These are phyloP conservation scores for Neocatenulostroma microsporum DNA, from an alignment of 2,329 filamentous ascomycete genomes.

Conservation along the genomic window DNA sequence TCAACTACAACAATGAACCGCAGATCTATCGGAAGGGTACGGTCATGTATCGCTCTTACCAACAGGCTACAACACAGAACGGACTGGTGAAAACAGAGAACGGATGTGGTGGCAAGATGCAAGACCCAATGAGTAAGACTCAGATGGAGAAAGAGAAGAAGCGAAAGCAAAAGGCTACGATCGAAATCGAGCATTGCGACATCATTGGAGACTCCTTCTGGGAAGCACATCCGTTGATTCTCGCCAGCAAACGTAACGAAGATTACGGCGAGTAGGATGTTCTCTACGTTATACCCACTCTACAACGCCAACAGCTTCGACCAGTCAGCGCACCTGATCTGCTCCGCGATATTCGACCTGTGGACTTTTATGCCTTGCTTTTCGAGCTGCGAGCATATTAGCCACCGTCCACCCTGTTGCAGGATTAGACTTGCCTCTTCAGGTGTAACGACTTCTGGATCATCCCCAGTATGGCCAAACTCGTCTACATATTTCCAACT, in stretches of 20 bases:
- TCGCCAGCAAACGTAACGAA: slow-evolving; percentile 29
- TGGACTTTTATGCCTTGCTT: not conserved
- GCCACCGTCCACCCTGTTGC: too few species aligned
- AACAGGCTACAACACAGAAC: not conserved
- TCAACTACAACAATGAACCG: slow-evolving; percentile 96
- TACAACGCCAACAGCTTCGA: too few species aligned
- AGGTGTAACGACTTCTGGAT: slow-evolving; percentile 1
- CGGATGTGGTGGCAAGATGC: slow-evolving; percentile 2
- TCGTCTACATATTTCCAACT: not conserved
- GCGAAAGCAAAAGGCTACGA: slow-evolving; percentile 66
- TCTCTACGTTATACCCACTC: too few species aligned
- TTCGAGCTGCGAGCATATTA: too few species aligned
- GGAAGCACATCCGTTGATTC: slow-evolving; percentile 70
- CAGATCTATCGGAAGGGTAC: slow-evolving; percentile 93
- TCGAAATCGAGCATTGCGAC: slow-evolving; percentile 79
- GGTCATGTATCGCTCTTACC: slow-evolving; percentile 60
- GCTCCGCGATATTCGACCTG: not conserved
- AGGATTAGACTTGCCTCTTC: too few species aligned
- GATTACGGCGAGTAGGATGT: slow-evolving; percentile 10
- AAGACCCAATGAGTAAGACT: slow-evolving; percentile 46
- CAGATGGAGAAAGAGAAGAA: slow-evolving; percentile 79
- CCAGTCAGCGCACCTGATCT: slow-evolving; percentile 1
- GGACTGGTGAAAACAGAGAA: slow-evolving; percentile 42
- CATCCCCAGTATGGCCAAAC: not conserved
- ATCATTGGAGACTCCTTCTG: slow-evolving; percentile 96